Percentiles rank a stretch among this genome's conserved stretches.
Conservation (phyloP, 75 land plant genomes). For the Sequoiadendron giganteum region DNA sequence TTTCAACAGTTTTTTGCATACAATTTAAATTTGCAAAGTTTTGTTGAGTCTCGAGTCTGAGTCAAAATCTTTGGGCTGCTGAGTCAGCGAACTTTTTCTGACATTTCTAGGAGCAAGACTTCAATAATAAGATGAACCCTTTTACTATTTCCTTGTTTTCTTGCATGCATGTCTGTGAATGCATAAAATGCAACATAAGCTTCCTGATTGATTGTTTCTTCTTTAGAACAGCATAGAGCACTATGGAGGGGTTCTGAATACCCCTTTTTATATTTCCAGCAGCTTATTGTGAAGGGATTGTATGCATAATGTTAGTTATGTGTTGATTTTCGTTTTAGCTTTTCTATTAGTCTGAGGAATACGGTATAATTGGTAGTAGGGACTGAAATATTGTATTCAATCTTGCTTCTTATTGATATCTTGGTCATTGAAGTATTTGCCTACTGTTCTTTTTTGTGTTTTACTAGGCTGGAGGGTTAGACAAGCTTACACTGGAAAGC, state of each 20-base stretch:
- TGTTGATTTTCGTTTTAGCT: not conserved
- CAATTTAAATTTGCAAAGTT: too few species aligned
- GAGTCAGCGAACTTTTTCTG: too few species aligned
- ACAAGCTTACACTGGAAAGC: conserved; percentile 88
- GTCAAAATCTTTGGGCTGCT: too few species aligned
- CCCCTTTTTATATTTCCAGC: not conserved
- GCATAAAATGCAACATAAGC: not conserved
- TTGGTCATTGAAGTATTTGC: not conserved
- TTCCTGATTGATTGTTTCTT: not conserved
- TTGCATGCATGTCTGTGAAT: not conserved
- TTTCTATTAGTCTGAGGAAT: not conserved
- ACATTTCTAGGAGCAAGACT: too few species aligned
- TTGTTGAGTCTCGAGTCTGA: too few species aligned
- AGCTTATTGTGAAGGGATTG: not conserved
- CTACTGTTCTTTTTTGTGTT: conserved; percentile 1
- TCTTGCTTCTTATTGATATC: not conserved
- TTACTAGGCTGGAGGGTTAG: conserved; percentile 87
- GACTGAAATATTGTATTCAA: not conserved
- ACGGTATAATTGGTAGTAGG: not conserved
- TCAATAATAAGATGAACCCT: too few species aligned
- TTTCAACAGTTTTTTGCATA: too few species aligned
- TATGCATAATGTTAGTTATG: not conserved
- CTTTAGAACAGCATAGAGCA: not conserved
- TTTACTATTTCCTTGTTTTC: too few species aligned
- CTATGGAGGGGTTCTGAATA: not conserved